Percentiles rank a stretch among this genome's conserved stretches.
Evolutionary conservation across 306 rosid genomes (phyloP).

Genomic region (Glycine tomentella): DNA sequence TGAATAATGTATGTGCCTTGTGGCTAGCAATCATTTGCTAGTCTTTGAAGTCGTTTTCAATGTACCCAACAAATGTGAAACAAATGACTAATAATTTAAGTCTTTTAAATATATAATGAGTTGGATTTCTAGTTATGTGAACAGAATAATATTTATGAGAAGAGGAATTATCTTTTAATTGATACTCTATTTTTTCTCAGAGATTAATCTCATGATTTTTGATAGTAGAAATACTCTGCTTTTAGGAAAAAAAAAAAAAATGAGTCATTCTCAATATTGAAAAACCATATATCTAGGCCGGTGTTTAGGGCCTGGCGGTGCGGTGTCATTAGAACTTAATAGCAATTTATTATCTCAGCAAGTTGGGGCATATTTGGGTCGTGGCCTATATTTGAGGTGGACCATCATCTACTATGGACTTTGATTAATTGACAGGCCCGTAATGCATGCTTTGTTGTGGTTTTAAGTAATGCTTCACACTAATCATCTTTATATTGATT

Average conservation of each 20-base stretch:
- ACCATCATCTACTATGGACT: slow-evolving; percentile 47
- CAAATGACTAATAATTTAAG: too few species aligned
- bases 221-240: too few species aligned
- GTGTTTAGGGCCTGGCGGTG: slow-evolving; percentile 48
- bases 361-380: slow-evolving; percentile 43
- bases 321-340: slow-evolving; percentile 16
- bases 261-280: slow-evolving; percentile 15
- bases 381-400: slow-evolving; percentile 49
- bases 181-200: too few species aligned
- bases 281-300: slow-evolving; percentile 52
- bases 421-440: slow-evolving; percentile 40
- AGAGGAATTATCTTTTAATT: too few species aligned
- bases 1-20: slow-evolving; percentile 37
- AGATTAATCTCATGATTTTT: too few species aligned
- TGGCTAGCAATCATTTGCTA: slow-evolving; percentile 40
- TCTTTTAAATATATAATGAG: too few species aligned
- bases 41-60: slow-evolving; percentile 11
- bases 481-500: too few species aligned
- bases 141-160: too few species aligned
- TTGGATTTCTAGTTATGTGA: too few species aligned
- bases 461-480: background rate
- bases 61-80: too few species aligned
- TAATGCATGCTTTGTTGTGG: slow-evolving; percentile 10
- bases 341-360: slow-evolving; percentile 28
- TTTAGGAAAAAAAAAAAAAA: too few species aligned